phyloP scores from a whole-genome alignment of 192 early-diverging fungal genomes.

The Irineochytrium annulatum region DNA sequence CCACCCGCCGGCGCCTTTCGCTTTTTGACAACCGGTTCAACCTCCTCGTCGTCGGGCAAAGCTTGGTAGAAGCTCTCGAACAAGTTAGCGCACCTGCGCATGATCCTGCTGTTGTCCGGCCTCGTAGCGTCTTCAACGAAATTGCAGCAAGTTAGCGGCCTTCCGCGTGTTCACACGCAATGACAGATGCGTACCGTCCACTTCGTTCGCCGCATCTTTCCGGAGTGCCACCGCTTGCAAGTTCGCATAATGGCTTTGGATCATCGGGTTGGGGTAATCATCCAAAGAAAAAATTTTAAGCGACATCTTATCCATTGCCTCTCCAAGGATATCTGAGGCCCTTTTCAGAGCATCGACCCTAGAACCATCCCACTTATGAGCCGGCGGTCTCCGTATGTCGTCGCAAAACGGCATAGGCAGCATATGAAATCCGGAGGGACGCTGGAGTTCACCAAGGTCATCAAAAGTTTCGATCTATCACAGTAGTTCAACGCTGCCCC shows the following conservation, averaged over 20 bases:
- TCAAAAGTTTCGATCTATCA: slow-evolving; percentile 47
- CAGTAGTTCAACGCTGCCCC: neutral
- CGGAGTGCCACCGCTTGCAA: slow-evolving; percentile 44
- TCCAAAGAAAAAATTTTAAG: slow-evolving; percentile 27
- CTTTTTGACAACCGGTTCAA: slow-evolving; percentile 2
- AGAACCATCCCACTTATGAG: slow-evolving; percentile 12
- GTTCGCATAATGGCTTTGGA: slow-evolving; percentile 48
- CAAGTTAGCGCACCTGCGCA: slow-evolving; percentile 9
- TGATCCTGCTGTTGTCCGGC: slow-evolving; percentile 10
- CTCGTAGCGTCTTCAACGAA: slow-evolving; percentile 7
- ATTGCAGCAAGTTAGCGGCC: neutral
- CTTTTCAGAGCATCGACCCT: slow-evolving; percentile 16
- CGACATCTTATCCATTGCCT: slow-evolving; percentile 19
- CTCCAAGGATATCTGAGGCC: slow-evolving; percentile 12
- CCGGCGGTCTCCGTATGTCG: slow-evolving; percentile 53
- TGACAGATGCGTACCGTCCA: slow-evolving; percentile 25
- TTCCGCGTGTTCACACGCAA: neutral
- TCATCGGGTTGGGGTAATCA: slow-evolving; percentile 42
- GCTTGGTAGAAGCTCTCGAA: slow-evolving; percentile 1
- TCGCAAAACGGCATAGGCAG: slow-evolving; percentile 72
- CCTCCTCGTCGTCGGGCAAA: slow-evolving; percentile 1
- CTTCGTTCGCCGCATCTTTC: slow-evolving; percentile 28
- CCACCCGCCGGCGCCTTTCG: neutral
- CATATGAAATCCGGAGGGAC: slow-evolving; percentile 64
- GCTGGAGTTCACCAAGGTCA: slow-evolving; percentile 37